Base-by-base conservation (phyloP, 768 basidiomycete genomes). In the Podaxis sp. region DNA sequence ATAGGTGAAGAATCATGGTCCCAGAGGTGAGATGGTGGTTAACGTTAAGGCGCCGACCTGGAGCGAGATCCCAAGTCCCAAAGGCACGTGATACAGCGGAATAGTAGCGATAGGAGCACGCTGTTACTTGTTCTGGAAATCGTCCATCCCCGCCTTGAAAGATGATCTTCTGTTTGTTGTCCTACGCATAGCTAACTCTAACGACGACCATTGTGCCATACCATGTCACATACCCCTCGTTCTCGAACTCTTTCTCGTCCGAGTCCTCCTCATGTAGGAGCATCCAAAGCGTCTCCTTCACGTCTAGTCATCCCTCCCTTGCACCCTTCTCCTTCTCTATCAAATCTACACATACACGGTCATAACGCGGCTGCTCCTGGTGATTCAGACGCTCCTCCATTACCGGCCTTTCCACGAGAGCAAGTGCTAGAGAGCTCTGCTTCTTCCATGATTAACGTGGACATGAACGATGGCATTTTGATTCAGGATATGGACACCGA, bases 401-500 rank as follows among this genome's bases (percentile, higher is more conserved):
- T 62, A 49, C 68, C 64, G 49, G 62, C 66, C 40, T 60, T 59
- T 43, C 67, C 71, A 8, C 66, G 63, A 13, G 77, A 73, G 61
- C 70, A 77, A 29, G 75, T 71, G 49, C 74, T 85, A 49, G 82
- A 86, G 68, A 89, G 87, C 71, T 86, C 88, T 22, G 83, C 89
- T 38, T 91, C 89, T 51, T 92, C 91, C 40, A 80, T 89, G 19
- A 77, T 85, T 67, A 85, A 88, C 69, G 70, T 90, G 74, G 87
- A 89, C 65, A 73, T 85, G 62, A 79, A 77, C 57, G 89, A 90
- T 66, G 86, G 88, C 8, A 87, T 92, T 57, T 76, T 92, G 46
- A 79, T 92, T 50, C 85, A 86, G 67, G 90, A 91, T 70, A 81
- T 81, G 46, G 89, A 91, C 46, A 79, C 79, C 29, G 88, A 90